A percentile compares a stretch with the other conserved stretches of the same genome.
These are phyloP conservation scores for Candida orba DNA, from an alignment of 805 yeast genomes.

Conservation along the genomic window DNA sequence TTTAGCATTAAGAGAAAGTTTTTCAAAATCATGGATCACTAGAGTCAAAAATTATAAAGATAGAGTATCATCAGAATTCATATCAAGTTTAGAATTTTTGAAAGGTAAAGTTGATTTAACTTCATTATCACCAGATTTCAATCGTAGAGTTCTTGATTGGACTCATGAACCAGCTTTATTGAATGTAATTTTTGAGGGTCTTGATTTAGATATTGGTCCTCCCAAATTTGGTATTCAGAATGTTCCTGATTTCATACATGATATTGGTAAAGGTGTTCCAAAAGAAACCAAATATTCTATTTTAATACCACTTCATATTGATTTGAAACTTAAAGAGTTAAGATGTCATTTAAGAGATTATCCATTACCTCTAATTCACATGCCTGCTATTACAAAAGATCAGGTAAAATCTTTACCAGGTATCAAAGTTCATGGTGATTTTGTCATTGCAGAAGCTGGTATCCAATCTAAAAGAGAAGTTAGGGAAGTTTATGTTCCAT, in stretches of 20 bases:
- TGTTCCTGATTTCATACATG: constrained; percentile 55
- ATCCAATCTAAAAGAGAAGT: constrained; percentile 42
- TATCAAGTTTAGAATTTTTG: constrained; percentile 32
- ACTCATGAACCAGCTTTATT: constrained; percentile 46
- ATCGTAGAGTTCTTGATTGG: constrained; percentile 41
- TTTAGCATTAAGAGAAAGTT: constrained; percentile 32
- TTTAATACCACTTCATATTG: constrained; percentile 55
- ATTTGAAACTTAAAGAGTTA: constrained; percentile 51
- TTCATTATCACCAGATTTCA: constrained; percentile 32
- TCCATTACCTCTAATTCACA: constrained; percentile 73
- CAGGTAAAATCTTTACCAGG: constrained; percentile 23
- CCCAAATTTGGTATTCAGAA: constrained; percentile 46
- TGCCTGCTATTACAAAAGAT: constrained; percentile 44
- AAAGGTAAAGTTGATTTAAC: constrained; percentile 32
- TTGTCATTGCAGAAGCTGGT: constrained; percentile 63
- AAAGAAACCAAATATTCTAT: constrained; percentile 59
- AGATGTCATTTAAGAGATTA: constrained; percentile 75
- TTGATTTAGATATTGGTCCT: constrained; percentile 39
- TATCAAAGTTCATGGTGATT: constrained; percentile 48
- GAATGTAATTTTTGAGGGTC: constrained; percentile 40
- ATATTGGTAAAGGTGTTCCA: constrained; percentile 82
- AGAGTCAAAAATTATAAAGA: constrained; percentile 44
- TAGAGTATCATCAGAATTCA: constrained; percentile 33
- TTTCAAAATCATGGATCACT: constrained; percentile 65
- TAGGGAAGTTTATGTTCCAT: constrained; percentile 54